Percentiles rank a stretch among this genome's conserved stretches.
Evolutionary conservation across 768 basidiomycete species (phyloP).

Genomic region (Candolleomyces efflorescens): DNA sequence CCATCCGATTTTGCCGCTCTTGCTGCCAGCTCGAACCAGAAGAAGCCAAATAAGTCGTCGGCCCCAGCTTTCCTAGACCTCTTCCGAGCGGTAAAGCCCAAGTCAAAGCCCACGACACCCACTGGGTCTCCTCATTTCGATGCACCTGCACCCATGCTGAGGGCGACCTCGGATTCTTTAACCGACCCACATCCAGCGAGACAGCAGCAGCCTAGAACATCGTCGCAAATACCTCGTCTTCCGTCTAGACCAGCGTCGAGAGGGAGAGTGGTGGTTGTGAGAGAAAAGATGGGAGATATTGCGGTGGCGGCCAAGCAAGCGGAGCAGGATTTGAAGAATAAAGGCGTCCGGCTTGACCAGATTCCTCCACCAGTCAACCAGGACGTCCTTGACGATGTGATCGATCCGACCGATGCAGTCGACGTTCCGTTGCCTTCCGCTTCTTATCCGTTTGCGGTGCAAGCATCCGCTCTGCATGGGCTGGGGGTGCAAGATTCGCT

Average conservation of each 20-base stretch:
- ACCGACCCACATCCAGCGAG: slow-evolving; percentile 33
- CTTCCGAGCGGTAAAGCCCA: slow-evolving; percentile 65
- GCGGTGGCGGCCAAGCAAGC: slow-evolving; percentile 68
- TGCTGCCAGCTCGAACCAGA: slow-evolving; percentile 29
- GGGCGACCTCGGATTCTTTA: slow-evolving; percentile 66
- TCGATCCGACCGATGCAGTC: slow-evolving; percentile 63
- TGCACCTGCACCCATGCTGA: slow-evolving; percentile 41
- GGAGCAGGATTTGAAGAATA: slow-evolving; percentile 62
- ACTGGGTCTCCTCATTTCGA: slow-evolving; percentile 34
- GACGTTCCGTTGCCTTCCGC: slow-evolving; percentile 71
- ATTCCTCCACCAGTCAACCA: background rate
- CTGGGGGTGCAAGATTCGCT: slow-evolving; percentile 72
- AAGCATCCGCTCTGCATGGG: slow-evolving; percentile 69
- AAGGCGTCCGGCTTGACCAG: slow-evolving; percentile 28
- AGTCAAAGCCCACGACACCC: slow-evolving; percentile 58
- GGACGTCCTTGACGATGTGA: slow-evolving; percentile 35
- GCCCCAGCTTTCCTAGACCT: slow-evolving; percentile 65
- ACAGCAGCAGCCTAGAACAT: slow-evolving; percentile 28
- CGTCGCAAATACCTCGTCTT: slow-evolving; percentile 33
- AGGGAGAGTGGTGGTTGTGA: slow-evolving; percentile 75
- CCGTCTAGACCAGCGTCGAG: slow-evolving; percentile 28
- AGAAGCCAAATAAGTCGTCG: slow-evolving; percentile 37
- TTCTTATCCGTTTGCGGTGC: slow-evolving; percentile 68
- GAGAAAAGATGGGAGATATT: slow-evolving; percentile 76
- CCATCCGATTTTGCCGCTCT: slow-evolving; percentile 53